Conservation (phyloP, 2,329 filamentous ascomycete species). For the Emmonsia crescens region DNA sequence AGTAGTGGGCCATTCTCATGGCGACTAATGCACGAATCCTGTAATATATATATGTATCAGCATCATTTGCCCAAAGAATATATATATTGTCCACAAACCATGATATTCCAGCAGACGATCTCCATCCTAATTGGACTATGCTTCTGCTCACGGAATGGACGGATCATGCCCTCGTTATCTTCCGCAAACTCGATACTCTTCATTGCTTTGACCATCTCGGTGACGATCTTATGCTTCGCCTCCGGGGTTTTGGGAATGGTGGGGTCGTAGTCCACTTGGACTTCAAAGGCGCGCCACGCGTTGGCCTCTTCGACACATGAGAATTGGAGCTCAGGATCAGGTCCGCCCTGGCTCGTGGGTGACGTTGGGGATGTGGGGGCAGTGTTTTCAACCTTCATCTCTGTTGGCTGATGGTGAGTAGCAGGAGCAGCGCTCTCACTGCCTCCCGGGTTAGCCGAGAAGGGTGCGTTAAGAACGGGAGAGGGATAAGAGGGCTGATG, state of each 20-base stretch:
- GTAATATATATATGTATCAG: conserved; percentile 3
- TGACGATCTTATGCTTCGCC: conserved; percentile 20
- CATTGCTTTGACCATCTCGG: conserved; percentile 24
- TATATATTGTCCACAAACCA: conserved; percentile 15
- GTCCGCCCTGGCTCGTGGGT: neutral
- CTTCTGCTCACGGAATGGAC: conserved; percentile 20
- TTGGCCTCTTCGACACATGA: conserved; percentile 15
- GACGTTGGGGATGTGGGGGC: neutral
- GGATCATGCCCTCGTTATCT: conserved; percentile 25
- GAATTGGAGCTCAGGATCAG: conserved; percentile 8
- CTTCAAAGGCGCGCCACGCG: neutral
- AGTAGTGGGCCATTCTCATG: conserved; percentile 20
- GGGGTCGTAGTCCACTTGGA: conserved; percentile 12
- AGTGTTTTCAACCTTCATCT: neutral
- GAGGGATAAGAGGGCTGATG: neutral
- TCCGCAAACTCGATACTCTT: conserved; percentile 18
- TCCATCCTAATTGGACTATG: conserved; percentile 21
- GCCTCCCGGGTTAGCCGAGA: neutral
- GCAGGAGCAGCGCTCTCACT: no score
- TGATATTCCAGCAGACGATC: conserved; percentile 23
- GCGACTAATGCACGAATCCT: conserved; percentile 19
- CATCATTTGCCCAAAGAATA: neutral
- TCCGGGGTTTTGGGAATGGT: conserved; percentile 19
- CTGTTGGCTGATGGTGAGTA: neutral
- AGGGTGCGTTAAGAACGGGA: neutral